Evolutionary conservation across 352 stramenopile species (phyloP).

Genomic region (Pythium rhizo-oryzae): DNA sequence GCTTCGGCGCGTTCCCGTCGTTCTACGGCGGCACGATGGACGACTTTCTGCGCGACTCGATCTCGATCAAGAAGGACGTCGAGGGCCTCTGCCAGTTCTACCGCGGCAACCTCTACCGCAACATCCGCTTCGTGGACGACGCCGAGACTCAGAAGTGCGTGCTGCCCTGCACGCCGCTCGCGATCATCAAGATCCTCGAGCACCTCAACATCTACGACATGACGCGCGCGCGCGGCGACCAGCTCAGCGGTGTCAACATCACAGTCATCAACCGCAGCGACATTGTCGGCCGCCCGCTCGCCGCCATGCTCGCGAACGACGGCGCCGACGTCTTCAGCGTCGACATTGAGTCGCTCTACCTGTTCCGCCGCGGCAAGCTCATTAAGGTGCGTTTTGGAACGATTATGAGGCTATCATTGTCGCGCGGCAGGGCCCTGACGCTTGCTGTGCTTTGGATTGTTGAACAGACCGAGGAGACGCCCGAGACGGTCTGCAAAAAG

Average conservation of each 20-base stretch:
- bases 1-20: conserved; percentile 95
- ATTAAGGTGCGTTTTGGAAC: conserved; percentile 39
- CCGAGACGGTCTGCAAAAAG: conserved; percentile 86
- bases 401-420: conserved; percentile 1
- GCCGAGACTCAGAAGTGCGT: conserved; percentile 94
- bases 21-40: conserved; percentile 97
- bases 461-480: conserved; percentile 68
- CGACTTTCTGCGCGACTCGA: conserved; percentile 96
- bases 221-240: conserved; percentile 50
- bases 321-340: conserved; percentile 95
- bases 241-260: conserved; percentile 86
- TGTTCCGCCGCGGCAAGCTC: conserved; percentile 93
- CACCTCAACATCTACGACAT: conserved; percentile 89
- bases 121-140: conserved; percentile 96
- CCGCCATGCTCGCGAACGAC: conserved; percentile 95
- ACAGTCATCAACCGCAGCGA: conserved; percentile 98
- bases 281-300: conserved; percentile 95
- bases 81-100: conserved; percentile 97
- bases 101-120: conserved; percentile 96
- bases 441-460: neutral
- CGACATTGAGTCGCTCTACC: conserved; percentile 96
- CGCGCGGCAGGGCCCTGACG: neutral
- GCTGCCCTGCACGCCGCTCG: conserved; percentile 96
- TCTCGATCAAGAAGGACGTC: conserved; percentile 97
- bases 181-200: conserved; percentile 96